These are phyloP conservation scores for Arabidopsis hybrid DNA, from an alignment of 441 rosid species.

Conservation along the genomic window DNA sequence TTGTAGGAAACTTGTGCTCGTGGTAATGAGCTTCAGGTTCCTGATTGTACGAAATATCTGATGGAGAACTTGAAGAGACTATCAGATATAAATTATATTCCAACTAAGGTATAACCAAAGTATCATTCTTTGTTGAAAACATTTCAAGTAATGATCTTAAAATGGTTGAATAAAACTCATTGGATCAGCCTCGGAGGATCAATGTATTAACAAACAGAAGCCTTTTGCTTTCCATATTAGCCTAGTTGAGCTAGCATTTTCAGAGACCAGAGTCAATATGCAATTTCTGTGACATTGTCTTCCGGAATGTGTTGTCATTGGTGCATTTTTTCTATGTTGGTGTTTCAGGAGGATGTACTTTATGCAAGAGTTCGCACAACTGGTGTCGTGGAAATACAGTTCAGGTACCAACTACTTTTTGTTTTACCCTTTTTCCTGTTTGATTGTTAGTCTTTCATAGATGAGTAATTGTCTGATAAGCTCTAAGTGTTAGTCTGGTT, in stretches of 20 bases:
- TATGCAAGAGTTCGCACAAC: slow-evolving; percentile 98
- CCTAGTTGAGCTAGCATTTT: not conserved
- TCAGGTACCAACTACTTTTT: slow-evolving; percentile 67
- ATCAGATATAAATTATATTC: slow-evolving; percentile 80
- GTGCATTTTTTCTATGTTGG: slow-evolving; percentile 38
- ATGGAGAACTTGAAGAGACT: slow-evolving; percentile 91
- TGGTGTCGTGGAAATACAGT: slow-evolving; percentile 97
- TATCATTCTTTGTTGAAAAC: not conserved
- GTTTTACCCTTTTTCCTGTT: slow-evolving; percentile 1
- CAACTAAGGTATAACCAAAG: slow-evolving; percentile 74
- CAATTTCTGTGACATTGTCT: not conserved
- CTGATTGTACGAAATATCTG: slow-evolving; percentile 89
- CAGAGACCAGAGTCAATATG: not conserved
- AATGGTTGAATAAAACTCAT: not conserved
- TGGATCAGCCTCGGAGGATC: slow-evolving; percentile 9
- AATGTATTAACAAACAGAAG: not conserved
- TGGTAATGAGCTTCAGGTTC: slow-evolving; percentile 92
- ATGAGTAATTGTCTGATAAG: not conserved
- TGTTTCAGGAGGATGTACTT: slow-evolving; percentile 94
- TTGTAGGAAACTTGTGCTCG: slow-evolving; percentile 85
- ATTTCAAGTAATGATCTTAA: not conserved
- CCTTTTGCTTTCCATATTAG: slow-evolving; percentile 4
- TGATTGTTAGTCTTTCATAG: not conserved
- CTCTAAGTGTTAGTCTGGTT: too few species aligned
- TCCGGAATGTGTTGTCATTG: not conserved